These are phyloP conservation scores for Biscogniauxia marginata DNA, from an alignment of 2,329 filamentous ascomycete species.

Conservation along the genomic window DNA sequence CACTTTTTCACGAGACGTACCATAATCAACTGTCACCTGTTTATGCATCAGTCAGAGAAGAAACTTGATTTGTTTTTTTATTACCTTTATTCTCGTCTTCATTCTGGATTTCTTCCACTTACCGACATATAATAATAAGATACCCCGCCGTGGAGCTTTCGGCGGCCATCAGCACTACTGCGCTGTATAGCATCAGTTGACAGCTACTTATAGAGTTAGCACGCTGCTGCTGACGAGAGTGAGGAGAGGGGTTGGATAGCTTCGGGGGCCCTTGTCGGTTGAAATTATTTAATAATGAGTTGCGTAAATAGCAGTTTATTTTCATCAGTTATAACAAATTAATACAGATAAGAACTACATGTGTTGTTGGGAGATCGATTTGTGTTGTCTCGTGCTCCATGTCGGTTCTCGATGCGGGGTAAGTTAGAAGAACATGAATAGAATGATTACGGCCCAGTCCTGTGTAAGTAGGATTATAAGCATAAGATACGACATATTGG, in stretches of 20 bases:
- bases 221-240: background rate
- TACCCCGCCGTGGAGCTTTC: background rate
- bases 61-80: background rate
- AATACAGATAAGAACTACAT: background rate
- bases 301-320: background rate
- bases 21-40: background rate
- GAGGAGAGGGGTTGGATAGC: background rate
- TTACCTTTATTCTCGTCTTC: background rate
- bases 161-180: background rate
- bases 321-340: background rate
- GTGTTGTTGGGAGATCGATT: background rate
- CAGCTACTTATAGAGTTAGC: background rate
- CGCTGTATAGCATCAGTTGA: background rate
- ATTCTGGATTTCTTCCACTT: background rate
- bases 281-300: background rate
- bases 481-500: background rate
- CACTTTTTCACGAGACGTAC: background rate
- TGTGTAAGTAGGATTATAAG: background rate
- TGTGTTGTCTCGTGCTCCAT: background rate
- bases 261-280: too few relatives aligned
- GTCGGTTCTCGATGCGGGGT: background rate
- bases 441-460: background rate
- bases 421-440: background rate
- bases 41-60: too few relatives aligned
- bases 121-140: background rate